phyloP scores from a whole-genome alignment of 768 basidiomycete species.

The Lactarius hatsudake region DNA sequence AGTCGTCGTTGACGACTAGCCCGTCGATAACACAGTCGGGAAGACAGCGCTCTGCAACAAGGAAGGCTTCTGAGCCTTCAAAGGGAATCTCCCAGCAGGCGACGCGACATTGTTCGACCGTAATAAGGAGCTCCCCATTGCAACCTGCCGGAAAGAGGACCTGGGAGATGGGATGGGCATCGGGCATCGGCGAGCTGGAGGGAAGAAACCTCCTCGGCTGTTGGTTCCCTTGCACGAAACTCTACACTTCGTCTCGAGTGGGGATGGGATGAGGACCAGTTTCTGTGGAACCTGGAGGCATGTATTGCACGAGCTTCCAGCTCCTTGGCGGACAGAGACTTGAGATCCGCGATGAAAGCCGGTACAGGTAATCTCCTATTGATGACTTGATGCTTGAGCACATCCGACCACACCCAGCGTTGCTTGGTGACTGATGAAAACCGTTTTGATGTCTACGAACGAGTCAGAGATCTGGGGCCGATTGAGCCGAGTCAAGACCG shows the following conservation, averaged over 20 bases:
- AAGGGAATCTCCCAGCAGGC: slow-evolving; percentile 39
- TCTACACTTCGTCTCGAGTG: slow-evolving; percentile 28
- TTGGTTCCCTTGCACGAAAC: slow-evolving; percentile 28
- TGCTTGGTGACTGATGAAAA: slow-evolving; percentile 34
- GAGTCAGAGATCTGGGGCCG: slow-evolving; percentile 10
- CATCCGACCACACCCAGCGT: slow-evolving; percentile 40
- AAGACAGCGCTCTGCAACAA: slow-evolving; percentile 33
- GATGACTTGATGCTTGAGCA: slow-evolving; percentile 36
- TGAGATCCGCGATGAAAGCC: slow-evolving; percentile 32
- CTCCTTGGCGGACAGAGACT: slow-evolving; percentile 34
- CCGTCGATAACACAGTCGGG: slow-evolving; percentile 28
- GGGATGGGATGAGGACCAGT: slow-evolving; percentile 36
- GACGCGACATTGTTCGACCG: slow-evolving; percentile 31
- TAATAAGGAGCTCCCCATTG: slow-evolving; percentile 35
- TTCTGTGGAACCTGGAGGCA: slow-evolving; percentile 36
- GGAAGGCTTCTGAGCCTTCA: slow-evolving; percentile 34
- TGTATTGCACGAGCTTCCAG: slow-evolving; percentile 37
- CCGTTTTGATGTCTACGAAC: slow-evolving; percentile 33
- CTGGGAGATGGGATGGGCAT: slow-evolving; percentile 29
- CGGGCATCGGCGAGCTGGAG: slow-evolving; percentile 21
- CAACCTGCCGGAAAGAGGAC: slow-evolving; percentile 34
- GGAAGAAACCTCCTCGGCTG: slow-evolving; percentile 8
- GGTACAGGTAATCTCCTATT: slow-evolving; percentile 36
- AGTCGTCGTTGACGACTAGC: slow-evolving; percentile 34
- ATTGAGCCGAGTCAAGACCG: slow-evolving; percentile 20